Evolutionary conservation across 768 basidiomycete genomes (phyloP), one percentile per base, ranked within the genome.

Genomic region (Rubroboletus satanas): DNA sequence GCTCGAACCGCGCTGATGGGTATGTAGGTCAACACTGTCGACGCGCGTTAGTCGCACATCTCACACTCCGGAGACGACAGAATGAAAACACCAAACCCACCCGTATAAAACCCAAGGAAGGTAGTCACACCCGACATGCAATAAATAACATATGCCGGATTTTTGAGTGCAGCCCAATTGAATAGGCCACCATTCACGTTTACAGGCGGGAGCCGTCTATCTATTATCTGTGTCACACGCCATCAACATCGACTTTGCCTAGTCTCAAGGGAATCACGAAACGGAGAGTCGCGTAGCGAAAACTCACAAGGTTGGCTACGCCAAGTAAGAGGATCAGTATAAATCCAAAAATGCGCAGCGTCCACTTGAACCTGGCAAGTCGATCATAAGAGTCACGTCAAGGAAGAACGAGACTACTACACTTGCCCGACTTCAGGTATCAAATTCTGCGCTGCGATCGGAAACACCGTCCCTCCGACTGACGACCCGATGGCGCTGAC

Each of bases 31-130:
- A 89, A 66, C n/a, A 83, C 85, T 86, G 54, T 38, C 2, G n/a
- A 39, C 2, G 1, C 2, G 3, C 4, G 43, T 62, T 17, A 62
- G 56, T 55, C 17, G 28, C 21, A 6, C 31, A 9, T 49, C 23
- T 35, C 10, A 5, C 29, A 26, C 15, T 8, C 26, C 28, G 23
- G 17, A 14, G 18, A 21, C 5, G 18, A 17, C 9, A n/a, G 15
- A 14, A 10, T 7, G 15, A 28, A 48, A 36, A 50, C 48, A 42
- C 49, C 39, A 17, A 53, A 66, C 73, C 46, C 44, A 79, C 86
- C 70, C 0, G 86, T 87, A 63, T 88, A 90, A 11, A 90, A 66
- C 5, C 88, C 89, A 12, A 91, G 77, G 68, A 85, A 89, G 14
- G 68, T 71, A 21, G 81, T 63, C 52, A 83, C 78, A 0, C 79